Conservation (phyloP, 1,139 yeast species). For the Hemisphaericaspora lyxosophila region DNA sequence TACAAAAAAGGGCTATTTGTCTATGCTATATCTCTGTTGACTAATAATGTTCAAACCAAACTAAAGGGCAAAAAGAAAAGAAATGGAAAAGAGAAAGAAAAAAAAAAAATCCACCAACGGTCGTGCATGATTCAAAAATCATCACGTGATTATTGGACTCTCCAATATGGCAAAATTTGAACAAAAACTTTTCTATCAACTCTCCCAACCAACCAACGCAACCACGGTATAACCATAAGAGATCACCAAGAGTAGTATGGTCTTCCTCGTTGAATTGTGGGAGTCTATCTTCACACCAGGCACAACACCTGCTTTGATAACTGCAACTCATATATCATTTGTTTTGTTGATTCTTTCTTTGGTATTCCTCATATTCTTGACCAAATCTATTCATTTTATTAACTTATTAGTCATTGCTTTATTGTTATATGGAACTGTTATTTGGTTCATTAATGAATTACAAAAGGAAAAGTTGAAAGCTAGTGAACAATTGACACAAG, state of each 20-base stretch:
- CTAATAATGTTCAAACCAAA: constrained; percentile 1
- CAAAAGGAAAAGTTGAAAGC: constrained; percentile 44
- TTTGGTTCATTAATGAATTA: constrained; percentile 85
- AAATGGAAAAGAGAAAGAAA: constrained; percentile 1
- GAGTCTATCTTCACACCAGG: constrained; percentile 94
- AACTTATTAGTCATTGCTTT: constrained; percentile 69
- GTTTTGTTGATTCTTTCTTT: constrained; percentile 45
- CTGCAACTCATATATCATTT: constrained; percentile 52
- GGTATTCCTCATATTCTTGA: constrained; percentile 56
- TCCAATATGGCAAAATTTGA: too few species aligned
- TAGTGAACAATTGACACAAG: constrained; percentile 18
- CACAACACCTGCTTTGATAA: constrained; percentile 78
- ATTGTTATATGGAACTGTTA: constrained; percentile 72
- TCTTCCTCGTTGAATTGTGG: constrained; percentile 75
- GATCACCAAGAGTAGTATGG: too few species aligned
- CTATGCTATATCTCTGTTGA: too few species aligned
- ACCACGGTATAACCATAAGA: too few species aligned
- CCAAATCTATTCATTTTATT: constrained; percentile 74
- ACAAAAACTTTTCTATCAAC: too few species aligned
- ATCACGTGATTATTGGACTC: too few species aligned
- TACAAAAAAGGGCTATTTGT: too few species aligned
- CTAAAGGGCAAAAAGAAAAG: neutral
- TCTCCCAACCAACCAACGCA: neutral
- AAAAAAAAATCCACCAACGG: neutral
- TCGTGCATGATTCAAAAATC: constrained; percentile 4